Base-by-base conservation (phyloP, 257 asterid species). In the Buddleja alternifolia region DNA sequence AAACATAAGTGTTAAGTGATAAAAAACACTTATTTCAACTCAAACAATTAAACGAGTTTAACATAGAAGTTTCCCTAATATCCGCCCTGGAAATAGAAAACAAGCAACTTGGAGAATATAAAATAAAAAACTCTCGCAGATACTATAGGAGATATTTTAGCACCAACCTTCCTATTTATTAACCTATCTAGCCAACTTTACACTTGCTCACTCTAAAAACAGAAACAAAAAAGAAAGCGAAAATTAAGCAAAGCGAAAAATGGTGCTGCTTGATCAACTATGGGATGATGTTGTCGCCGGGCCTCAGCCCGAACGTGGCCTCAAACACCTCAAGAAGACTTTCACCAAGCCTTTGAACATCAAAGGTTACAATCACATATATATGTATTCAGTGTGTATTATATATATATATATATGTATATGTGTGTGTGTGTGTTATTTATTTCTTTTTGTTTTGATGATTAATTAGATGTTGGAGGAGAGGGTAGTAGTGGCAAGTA, bases 211-310 rank as follows among this genome's bases (percentile, higher is more conserved):
- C n/a, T n/a, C n/a, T n/a, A n/a, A n/a, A n/a, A n/a, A n/a, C n/a
- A n/a, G n/a, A n/a, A 7, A 36, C 24, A 10, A 39, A 15, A 3
- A 2, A 9, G n/a, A 6, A 9, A 14, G 3, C 4, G 7, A 36
- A 1, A 11, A n/a, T n/a, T n/a, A n/a, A 59, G 3, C 24, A 8
- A 10, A 20, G 54, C 4, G 8, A 66, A 75, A 63, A 55, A 90
- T 90, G 96, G 95, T 85, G 77, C 83, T 93, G 73, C 86, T 93
- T 7, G 98, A 90, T 69, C 84, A 87, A 12, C 83, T 93, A 4
- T 93, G 97, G 98, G 98, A 93, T 60, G 98, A 93, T 32, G 95
- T 88, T 8, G 88, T 80, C 4, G 97, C 92, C 63, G 98, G 98
- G 63, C 96, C 96, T 63, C 88, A 76, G 65, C 97, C 97, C 57